Evolutionary conservation across 495 filamentous ascomycete species (phyloP).

Genomic region (Penicillium canariense): DNA sequence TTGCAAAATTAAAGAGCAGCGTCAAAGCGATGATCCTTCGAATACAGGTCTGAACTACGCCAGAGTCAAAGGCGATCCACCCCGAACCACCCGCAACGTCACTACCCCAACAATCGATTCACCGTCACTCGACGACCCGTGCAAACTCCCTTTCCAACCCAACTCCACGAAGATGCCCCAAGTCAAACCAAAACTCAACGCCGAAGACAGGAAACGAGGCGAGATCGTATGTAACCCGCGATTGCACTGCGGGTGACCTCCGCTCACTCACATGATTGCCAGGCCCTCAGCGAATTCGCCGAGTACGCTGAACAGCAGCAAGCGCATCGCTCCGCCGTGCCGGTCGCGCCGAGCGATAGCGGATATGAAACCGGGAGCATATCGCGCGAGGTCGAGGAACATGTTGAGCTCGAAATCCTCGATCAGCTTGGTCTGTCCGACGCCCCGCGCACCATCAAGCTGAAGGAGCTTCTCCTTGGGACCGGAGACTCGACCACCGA

Average conservation of each 20-base stretch:
- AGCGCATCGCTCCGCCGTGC: conserved; percentile 53
- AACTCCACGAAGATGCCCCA: conserved; percentile 31
- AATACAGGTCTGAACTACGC: conserved; percentile 42
- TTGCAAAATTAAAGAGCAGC: not conserved
- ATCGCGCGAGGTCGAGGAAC: conserved; percentile 59
- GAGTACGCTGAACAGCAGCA: conserved; percentile 98
- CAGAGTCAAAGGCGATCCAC: conserved; percentile 20
- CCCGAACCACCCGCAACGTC: conserved; percentile 26
- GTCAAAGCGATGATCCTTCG: conserved; percentile 45
- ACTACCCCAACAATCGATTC: conserved; percentile 14
- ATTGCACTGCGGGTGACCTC: not conserved
- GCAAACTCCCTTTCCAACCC: not conserved
- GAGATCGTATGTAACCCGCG: conserved; percentile 61
- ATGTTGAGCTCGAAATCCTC: conserved; percentile 88
- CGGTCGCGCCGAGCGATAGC: conserved; percentile 41
- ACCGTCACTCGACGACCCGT: conserved; percentile 9
- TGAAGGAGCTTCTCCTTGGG: conserved; percentile 77
- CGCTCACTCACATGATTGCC: conserved; percentile 12
- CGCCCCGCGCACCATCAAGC: conserved; percentile 58
- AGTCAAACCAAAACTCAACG: conserved; percentile 53
- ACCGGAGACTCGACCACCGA: conserved; percentile 53
- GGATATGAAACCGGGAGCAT: conserved; percentile 37
- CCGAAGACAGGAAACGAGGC: conserved; percentile 79
- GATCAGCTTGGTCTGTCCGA: conserved; percentile 83
- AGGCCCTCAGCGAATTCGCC: conserved; percentile 95